Evolutionary conservation across 2,329 filamentous ascomycete genomes (phyloP).

Genomic region (Camillea tinctor): DNA sequence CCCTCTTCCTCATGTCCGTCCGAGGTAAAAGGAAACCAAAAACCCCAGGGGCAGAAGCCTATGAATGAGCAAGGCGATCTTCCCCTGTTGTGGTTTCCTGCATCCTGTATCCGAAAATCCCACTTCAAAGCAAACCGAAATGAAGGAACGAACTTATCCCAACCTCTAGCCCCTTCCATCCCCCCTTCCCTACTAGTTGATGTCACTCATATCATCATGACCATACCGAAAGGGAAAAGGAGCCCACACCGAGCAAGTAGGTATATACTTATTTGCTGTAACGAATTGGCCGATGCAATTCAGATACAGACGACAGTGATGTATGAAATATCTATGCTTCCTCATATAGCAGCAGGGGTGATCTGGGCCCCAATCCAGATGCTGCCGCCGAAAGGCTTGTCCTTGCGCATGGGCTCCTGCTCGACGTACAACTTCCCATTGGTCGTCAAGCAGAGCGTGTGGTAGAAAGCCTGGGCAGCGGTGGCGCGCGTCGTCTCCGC

Average conservation of each 20-base stretch:
- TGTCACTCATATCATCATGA: background rate
- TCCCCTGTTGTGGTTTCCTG: background rate
- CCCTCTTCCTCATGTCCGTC: background rate
- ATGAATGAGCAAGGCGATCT: background rate
- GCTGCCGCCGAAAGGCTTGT: slow-evolving; percentile 46
- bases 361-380: slow-evolving; percentile 45
- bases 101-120: background rate
- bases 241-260: no score
- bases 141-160: background rate
- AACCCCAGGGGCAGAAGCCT: background rate
- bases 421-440: slow-evolving; percentile 61
- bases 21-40: background rate
- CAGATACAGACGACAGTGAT: background rate
- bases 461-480: slow-evolving; percentile 73
- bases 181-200: no score
- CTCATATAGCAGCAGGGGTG: background rate
- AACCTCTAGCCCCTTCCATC: background rate
- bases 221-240: background rate
- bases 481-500: slow-evolving; percentile 54
- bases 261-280: no score
- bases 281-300: background rate
- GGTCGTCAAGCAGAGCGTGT: slow-evolving; percentile 69
- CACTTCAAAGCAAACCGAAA: background rate
- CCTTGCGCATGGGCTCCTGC: slow-evolving; percentile 48
- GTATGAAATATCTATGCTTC: background rate